Evolutionary conservation across 345 rosid genomes (phyloP), one percentile per base, ranked within the genome.

Genomic region (Arabis alpina): DNA sequence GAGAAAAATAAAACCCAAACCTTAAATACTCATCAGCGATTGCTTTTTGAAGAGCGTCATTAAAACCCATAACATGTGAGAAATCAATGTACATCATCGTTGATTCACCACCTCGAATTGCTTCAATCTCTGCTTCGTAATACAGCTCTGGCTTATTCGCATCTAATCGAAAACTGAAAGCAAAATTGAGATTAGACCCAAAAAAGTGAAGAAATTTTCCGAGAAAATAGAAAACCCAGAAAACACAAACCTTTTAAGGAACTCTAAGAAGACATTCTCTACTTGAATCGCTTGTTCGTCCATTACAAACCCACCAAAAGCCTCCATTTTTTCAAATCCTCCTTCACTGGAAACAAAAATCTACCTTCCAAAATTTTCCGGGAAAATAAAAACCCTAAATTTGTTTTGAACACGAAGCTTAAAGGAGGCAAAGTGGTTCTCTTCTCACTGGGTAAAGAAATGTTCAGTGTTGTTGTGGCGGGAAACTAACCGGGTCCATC

Each of bases 271-370:
- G 59, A 87, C 75, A 52, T 88, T 87, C 82, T 94, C 99, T 11
- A 94, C 98, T 62, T 80, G 83, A 40, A 87, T 85, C 4, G 95
- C 99, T 77, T 89, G 93, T 71, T 82, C 87, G 61, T 94, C 99
- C 49, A 84, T 79, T 64, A 86, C 85, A 76, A 70, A 82, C 7
- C 91, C 91, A 34, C 96, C 88, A 41, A 76, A 83, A 4, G 90
- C 86, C 43, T 90, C 92, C 97, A 90, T 86, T 75, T 72, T 44
- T 13, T 19, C 8, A 40, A 54, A 12, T 16, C 54, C n/a, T n/a
- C n/a, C n/a, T n/a, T n/a, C n/a, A n/a, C 16, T 50, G 42, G 8
- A 34, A 60, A 5, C 36, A 5, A n/a, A n/a, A n/a, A n/a, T n/a
- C n/a, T n/a, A n/a, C n/a, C n/a, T n/a, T n/a, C n/a, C n/a, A n/a